Evolutionary conservation across 139 green algal genomes (phyloP), one percentile per base, ranked within the genome.

Genomic region (Chlamydomonas sphaeroides): DNA sequence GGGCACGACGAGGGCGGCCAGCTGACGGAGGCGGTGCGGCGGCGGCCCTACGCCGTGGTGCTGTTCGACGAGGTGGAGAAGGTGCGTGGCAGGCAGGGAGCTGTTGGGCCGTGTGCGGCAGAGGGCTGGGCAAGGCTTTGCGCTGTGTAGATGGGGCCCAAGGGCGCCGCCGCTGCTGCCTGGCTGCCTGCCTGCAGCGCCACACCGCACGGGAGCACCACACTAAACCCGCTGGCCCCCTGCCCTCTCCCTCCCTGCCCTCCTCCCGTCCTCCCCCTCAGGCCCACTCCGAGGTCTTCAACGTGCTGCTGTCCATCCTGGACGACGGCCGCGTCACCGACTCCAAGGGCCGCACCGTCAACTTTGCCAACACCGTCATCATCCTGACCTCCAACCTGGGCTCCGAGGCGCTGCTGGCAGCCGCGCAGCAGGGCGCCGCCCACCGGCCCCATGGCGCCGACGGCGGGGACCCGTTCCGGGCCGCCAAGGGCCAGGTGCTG

Each of bases 241-340:
- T 53, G 11, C 45, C 45, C 53, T 62, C 26, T 62, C 23, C 20
- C 53, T 28, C 30, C 59, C 59, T 38, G 15, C 30, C 78, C 96
- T n/a, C n/a, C n/a, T n/a, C 98, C 81, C 95, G 98, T 86, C 91
- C 98, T 20, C 96, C 98, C 88, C 98, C n/a, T n/a, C n/a, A 98
- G 85, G 92, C 92, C 21, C 92, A 96, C 73, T 28, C 88, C 28
- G 83, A 91, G n/a, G 90, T 97, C 33, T 95, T 97, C 76, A 99
- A 98, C 88, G 78, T 97, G 10, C 93, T 99, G 85, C 94, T 99
- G 77, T 88, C 89, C 18, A 89, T 98, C 49, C 87, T 98, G 86
- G 95, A 98, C 71, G 96, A 98, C 80, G 96, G 96, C 42, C 88
- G 92, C 35, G 86, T 98, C n/a, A 96, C 94, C 32, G 94, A 97